Evolutionary conservation across 2,329 filamentous ascomycete species (phyloP), one percentile per base, ranked within the genome.

Genomic region (Arthroderma sp.): DNA sequence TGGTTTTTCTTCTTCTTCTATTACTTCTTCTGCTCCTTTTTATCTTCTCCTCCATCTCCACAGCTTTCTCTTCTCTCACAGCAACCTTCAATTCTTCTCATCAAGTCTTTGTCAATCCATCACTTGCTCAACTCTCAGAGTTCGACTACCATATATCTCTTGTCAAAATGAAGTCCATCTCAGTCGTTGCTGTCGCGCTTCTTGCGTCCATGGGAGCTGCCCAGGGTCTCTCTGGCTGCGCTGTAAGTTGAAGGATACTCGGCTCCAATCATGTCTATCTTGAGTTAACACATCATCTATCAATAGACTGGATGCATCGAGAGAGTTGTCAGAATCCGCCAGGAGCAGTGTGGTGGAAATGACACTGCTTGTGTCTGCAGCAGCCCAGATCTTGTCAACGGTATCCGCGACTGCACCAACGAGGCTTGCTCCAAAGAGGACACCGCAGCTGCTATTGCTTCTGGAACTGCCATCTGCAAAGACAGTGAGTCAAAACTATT

Each of bases 381-480:
- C 32, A 63, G 55, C 43, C 30, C 50, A 22, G 50, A 71, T 59
- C 70, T 70, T 54, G 46, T 53, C 29, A 64, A 57, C 48, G 69
- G 69, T 46, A 59, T 72, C 40, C 66, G 62, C 33, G 69, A 72
- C 56, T 72, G 69, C 60, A 65, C 65, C 36, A 38, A 51, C 10
- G 48, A 69, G 54, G 63, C 66, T 31, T 72, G 69, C 54, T 63
- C 64, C 37, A 53, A 49, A 9, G 62, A 65, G 27, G 56, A 68
- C 47, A 48, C 62, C 7, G 44, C 49, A 40, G 39, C 38, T 36
- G 42, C 45, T 22, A 5, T 39, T 15, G 22, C 33, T 30, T 9
- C 6, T 27, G 47, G 43, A 2, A n/a, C 5, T 5, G 1, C 22
- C 4, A 22, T 30, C 28, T 42, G 43, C 38, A 40, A 38, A 9